Percentiles rank a stretch among this genome's conserved stretches.
Evolutionary conservation across 306 rosid species (phyloP).

Genomic region (Inga laurina): DNA sequence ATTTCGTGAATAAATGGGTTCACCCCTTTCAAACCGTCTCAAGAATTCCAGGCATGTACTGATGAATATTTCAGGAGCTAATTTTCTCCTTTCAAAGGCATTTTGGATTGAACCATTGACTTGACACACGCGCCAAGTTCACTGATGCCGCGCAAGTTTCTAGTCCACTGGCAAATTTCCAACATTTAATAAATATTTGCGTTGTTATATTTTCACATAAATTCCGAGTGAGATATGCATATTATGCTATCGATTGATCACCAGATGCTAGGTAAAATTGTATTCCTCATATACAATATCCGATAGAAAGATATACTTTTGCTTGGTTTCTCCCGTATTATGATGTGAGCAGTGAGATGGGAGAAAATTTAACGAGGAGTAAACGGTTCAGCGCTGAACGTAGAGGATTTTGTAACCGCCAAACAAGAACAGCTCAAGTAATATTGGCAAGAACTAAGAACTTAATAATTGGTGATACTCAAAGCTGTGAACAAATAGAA

Average conservation of each 20-base stretch:
- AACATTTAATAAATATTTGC: background rate
- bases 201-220: background rate
- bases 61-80: background rate
- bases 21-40: background rate
- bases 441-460: background rate
- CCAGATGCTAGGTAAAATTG: background rate
- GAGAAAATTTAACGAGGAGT: conserved; percentile 4
- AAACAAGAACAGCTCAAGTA: background rate
- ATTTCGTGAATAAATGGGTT: conserved; percentile 1
- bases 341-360: background rate
- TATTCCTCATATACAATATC: background rate
- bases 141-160: background rate
- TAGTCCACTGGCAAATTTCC: background rate
- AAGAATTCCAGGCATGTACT: background rate
- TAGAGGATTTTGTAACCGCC: conserved; percentile 5
- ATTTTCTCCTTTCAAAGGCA: background rate
- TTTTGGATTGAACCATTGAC: background rate
- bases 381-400: conserved; percentile 9
- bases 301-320: background rate
- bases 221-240: background rate
- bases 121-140: background rate
- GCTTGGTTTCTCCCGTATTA: background rate
- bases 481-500: conserved; percentile 19
- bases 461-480: conserved; percentile 7
- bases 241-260: background rate